Base-by-base conservation (phyloP, 306 rosid genomes). In the Hylodesmum podocarpum region DNA sequence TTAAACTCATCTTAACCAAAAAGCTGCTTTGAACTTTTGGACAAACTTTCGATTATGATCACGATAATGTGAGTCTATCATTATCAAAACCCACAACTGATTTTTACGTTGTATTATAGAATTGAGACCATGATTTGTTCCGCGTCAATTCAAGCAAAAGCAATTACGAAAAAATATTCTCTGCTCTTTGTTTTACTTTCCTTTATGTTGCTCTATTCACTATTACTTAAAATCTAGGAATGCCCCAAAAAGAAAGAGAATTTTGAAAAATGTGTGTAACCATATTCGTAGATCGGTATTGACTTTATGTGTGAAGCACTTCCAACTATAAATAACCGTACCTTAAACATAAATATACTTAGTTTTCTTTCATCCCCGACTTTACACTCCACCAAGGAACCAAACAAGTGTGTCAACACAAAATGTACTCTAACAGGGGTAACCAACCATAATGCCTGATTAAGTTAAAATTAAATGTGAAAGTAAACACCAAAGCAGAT, bases 371-470 rank as follows among this genome's bases (percentile, higher is more conserved):
- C 89, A 75, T 79, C 81, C 85, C 94, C 88, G 83, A 80, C 85
- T 83, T 86, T 85, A 86, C 91, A 91, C 81, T 75, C 80, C 78
- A 63, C 77, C 84, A 72, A 81, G 74, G 83, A 84, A 82, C 79
- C 70, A 64, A 76, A 75, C 46, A 73, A 65, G 41, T 50, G 57
- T 76, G 81, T 75, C 82, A 72, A 88, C 82, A 83, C 62, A 80
- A 80, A 66, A 78, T 63, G 82, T 72, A 78, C 77, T 78, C 82
- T 73, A 87, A 70, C 79, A 78, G 53, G 40, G 80, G 84, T 75
- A 75, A 83, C 84, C 67, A 34, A 75, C 86, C 85, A 71, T 78
- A 69, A 64, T 73, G 85, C 88, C 87, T 49, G 75, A 74, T 81
- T 78, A 73, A 54, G 85, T 78, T 75, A 77, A 83, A 66, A 61